These are phyloP conservation scores for Cordia subcordata DNA, from an alignment of 257 asterid genomes.

Conservation along the genomic window DNA sequence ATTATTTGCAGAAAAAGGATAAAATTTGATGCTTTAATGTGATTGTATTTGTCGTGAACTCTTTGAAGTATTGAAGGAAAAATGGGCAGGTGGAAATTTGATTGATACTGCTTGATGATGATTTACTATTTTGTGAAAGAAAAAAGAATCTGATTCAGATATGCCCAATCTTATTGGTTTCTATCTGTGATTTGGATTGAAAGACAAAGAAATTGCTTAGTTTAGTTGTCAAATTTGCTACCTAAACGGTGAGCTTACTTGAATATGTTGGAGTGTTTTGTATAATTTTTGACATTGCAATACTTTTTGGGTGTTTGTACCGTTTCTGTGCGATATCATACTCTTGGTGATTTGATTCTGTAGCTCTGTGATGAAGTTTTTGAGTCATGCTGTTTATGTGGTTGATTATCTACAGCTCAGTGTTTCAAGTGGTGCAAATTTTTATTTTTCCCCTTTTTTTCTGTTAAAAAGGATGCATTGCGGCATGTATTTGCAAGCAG, in stretches of 20 bases:
- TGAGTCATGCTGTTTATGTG: no score
- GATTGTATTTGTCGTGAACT: neutral
- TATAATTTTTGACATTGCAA: no score
- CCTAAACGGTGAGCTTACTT: no score
- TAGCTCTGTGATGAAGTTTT: no score
- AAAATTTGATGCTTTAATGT: neutral
- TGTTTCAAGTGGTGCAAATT: neutral
- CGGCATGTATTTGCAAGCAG: conserved; percentile 90
- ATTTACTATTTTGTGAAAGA: neutral
- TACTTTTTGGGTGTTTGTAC: no score
- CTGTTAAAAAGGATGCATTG: conserved; percentile 64
- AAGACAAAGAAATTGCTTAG: neutral
- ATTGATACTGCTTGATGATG: neutral
- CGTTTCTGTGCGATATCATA: no score
- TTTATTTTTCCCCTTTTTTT: conserved; percentile 6
- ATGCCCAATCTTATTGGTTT: neutral
- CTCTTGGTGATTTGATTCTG: no score
- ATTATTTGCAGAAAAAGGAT: no score
- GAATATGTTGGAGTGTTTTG: no score
- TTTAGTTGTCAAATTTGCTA: neutral
- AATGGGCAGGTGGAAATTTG: no score
- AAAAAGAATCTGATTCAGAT: neutral
- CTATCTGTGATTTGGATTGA: neutral
- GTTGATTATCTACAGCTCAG: no score
- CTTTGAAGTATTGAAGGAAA: neutral